Percentiles rank a stretch among this genome's conserved stretches.
Evolutionary conservation across 805 yeast genomes (phyloP).

Genomic region (Scheffersomyces lignosus): DNA sequence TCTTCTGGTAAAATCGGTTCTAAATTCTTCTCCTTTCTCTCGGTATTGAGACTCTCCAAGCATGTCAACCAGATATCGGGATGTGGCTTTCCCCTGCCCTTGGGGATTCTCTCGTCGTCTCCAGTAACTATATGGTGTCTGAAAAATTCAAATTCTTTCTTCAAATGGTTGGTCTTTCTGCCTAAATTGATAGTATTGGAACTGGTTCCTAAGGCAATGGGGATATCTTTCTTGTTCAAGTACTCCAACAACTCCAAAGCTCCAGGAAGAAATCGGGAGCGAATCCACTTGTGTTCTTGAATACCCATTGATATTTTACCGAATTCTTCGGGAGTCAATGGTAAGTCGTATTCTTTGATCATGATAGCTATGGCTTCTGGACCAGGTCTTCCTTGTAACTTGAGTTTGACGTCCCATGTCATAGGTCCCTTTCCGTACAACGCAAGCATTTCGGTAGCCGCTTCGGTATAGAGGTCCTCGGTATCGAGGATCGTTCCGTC

Average conservation of each 20-base stretch:
- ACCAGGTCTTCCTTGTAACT: conserved; percentile 91
- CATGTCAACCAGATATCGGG: conserved; percentile 94
- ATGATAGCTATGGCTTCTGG: conserved; percentile 65
- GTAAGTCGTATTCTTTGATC: conserved; percentile 66
- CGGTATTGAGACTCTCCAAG: conserved; percentile 62
- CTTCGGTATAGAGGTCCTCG: conserved; percentile 86
- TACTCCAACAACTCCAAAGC: conserved; percentile 66
- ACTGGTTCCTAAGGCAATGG: conserved; percentile 90
- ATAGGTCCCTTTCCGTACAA: conserved; percentile 74
- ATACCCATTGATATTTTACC: conserved; percentile 49
- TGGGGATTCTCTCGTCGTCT: conserved; percentile 80
- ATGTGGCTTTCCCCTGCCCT: conserved; percentile 87
- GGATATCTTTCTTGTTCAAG: conserved; percentile 54
- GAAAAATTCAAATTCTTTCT: conserved; percentile 63
- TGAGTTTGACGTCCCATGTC: conserved; percentile 87
- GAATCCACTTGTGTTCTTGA: conserved; percentile 65
- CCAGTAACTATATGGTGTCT: conserved; percentile 74
- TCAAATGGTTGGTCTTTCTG: conserved; percentile 73
- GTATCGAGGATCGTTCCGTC: conserved; percentile 93
- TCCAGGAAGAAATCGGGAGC: conserved; percentile 75
- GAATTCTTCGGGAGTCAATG: conserved; percentile 64
- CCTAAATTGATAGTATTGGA: conserved; percentile 61
- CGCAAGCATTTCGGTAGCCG: conserved; percentile 64
- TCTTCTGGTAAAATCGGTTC: conserved; percentile 66
- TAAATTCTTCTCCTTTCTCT: conserved; percentile 41